These are phyloP conservation scores for Phanerodontia chrysosporium DNA, from an alignment of 768 basidiomycete species.

Conservation along the genomic window DNA sequence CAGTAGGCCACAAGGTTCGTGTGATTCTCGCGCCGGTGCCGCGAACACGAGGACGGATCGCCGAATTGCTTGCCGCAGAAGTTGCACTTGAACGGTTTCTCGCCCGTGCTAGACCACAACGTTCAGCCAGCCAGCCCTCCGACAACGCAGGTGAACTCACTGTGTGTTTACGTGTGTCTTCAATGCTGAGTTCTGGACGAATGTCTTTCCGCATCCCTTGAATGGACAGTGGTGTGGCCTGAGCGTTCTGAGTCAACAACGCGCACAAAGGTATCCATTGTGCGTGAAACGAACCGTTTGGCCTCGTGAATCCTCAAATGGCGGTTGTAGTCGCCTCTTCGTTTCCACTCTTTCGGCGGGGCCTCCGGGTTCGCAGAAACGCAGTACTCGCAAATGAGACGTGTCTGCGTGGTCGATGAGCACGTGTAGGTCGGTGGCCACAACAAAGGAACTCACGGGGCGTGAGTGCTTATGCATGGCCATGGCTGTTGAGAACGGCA, in stretches of 20 bases:
- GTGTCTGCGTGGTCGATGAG: neutral
- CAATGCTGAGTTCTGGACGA: constrained; percentile 56
- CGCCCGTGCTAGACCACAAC: constrained; percentile 18
- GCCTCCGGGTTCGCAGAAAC: neutral
- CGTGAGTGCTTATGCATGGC: neutral
- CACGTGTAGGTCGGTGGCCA: neutral
- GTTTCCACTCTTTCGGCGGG: constrained; percentile 39
- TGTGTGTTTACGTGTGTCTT: constrained; percentile 64
- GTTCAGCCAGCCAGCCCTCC: neutral
- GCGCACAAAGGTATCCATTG: neutral
- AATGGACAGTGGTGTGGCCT: constrained; percentile 47
- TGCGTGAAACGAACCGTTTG: constrained; percentile 36
- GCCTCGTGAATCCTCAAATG: constrained; percentile 50
- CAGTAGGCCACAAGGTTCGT: constrained; percentile 14
- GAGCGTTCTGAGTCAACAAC: neutral
- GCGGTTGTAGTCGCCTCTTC: constrained; percentile 58
- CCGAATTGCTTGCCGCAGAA: constrained; percentile 53
- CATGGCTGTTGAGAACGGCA: neutral
- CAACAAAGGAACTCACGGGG: neutral
- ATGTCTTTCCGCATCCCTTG: constrained; percentile 46
- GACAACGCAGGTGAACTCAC: constrained; percentile 35
- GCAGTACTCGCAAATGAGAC: constrained; percentile 29
- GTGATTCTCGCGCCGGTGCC: constrained; percentile 63
- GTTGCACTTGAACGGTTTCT: constrained; percentile 50
- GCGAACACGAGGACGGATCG: constrained; percentile 66